Evolutionary conservation across 352 stramenopile species (phyloP).

Genomic region (Globisporangium solare): DNA sequence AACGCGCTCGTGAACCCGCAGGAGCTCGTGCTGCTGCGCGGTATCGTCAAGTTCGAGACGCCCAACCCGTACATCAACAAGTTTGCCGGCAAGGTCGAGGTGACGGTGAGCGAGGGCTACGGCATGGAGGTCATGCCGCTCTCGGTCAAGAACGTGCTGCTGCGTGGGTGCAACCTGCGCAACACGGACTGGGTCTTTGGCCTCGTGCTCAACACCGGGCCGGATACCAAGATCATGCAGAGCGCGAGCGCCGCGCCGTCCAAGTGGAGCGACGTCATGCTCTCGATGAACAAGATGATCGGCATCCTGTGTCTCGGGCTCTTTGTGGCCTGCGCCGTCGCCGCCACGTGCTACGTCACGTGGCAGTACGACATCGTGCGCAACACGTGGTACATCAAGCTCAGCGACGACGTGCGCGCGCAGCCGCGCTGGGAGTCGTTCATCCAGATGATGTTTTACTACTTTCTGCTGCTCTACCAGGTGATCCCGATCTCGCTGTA

Average conservation of each 20-base stretch:
- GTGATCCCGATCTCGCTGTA: constrained; percentile 94
- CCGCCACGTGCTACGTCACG: constrained; percentile 68
- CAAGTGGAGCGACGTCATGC: constrained; percentile 85
- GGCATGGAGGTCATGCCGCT: constrained; percentile 72
- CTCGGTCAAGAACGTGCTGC: constrained; percentile 86
- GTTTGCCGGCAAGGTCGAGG: constrained; percentile 81
- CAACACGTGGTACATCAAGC: constrained; percentile 74
- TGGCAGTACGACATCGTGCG: constrained; percentile 73
- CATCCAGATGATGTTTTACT: constrained; percentile 91
- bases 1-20: constrained; percentile 41
- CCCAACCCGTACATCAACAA: constrained; percentile 88
- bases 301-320: constrained; percentile 60
- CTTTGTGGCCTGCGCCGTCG: constrained; percentile 58
- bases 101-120: constrained; percentile 57
- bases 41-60: constrained; percentile 65
- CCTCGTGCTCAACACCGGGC: constrained; percentile 87
- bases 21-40: constrained; percentile 51
- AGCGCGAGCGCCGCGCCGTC: constrained; percentile 65
- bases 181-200: constrained; percentile 88
- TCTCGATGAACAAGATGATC: constrained; percentile 82
- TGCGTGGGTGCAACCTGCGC: constrained; percentile 83
- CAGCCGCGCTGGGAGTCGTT: constrained; percentile 49
- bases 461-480: constrained; percentile 88
- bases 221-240: constrained; percentile 91
- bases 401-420: constrained; percentile 24